These are phyloP conservation scores for Quercus variabilis DNA, from an alignment of 306 rosid species.

Conservation along the genomic window DNA sequence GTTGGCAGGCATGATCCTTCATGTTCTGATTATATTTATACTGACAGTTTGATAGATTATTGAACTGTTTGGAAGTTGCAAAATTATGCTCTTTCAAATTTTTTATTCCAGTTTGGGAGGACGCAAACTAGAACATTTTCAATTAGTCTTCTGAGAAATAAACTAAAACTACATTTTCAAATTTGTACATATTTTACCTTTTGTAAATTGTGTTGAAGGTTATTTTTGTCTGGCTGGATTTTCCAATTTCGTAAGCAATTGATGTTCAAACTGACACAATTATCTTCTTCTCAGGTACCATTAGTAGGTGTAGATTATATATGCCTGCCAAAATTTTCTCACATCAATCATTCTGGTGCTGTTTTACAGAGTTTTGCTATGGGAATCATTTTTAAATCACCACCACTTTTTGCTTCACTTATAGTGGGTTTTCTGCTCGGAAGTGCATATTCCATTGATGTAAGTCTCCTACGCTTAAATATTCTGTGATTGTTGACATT, in stretches of 20 bases:
- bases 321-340: not conserved
- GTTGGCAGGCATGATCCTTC: not conserved
- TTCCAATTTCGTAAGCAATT: not conserved
- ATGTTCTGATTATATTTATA: not conserved
- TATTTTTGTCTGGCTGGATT: not conserved
- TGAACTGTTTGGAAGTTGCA: not conserved
- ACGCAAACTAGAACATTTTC: too few species aligned
- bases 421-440: conserved; percentile 16
- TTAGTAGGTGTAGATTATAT: too few species aligned
- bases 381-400: conserved; percentile 21
- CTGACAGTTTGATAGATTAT: not conserved
- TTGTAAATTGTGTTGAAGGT: not conserved
- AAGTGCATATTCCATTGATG: conserved; percentile 22
- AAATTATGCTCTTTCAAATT: too few species aligned
- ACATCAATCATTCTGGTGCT: not conserved
- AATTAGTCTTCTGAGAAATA: too few species aligned
- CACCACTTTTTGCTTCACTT: conserved; percentile 15
- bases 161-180: too few species aligned
- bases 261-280: not conserved
- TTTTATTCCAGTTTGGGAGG: too few species aligned
- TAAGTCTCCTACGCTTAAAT: not conserved
- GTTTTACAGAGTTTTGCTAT: conserved; percentile 22
- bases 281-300: too few species aligned
- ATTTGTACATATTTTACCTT: too few species aligned
- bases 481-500: not conserved